Evolutionary conservation across 345 rosid genomes (phyloP).

Genomic region (Heritiera littoralis): DNA sequence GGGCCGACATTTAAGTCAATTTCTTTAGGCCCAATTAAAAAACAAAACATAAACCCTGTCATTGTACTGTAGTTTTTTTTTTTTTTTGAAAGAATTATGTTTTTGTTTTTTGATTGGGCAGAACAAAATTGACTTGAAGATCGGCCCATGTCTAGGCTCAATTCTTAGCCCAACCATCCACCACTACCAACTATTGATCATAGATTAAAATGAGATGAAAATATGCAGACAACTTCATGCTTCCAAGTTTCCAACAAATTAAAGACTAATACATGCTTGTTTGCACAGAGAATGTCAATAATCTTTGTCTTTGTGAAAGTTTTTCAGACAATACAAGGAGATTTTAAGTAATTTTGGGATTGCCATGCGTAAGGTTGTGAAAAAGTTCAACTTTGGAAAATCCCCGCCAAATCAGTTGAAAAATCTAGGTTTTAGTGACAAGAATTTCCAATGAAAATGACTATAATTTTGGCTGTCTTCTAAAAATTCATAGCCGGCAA

Average conservation of each 20-base stretch:
- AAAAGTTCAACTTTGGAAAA: not conserved
- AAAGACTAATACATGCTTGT: not conserved
- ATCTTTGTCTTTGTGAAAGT: not conserved
- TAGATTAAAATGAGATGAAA: not conserved
- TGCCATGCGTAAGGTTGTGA: constrained; percentile 19
- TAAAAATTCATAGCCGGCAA: not conserved
- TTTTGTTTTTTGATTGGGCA: too few species aligned
- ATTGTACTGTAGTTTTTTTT: too few species aligned
- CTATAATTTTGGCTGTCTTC: constrained; percentile 1
- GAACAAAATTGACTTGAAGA: too few species aligned
- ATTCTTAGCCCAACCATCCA: too few species aligned
- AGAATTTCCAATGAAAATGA: constrained; percentile 29
- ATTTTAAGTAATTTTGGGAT: not conserved
- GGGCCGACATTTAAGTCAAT: too few species aligned
- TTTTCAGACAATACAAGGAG: not conserved
- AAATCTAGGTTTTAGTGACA: constrained; percentile 10
- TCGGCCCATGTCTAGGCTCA: too few species aligned
- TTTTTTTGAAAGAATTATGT: too few species aligned
- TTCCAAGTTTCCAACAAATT: not conserved
- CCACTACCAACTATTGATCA: not conserved
- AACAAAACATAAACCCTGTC: too few species aligned
- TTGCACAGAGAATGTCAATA: not conserved
- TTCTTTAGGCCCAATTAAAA: too few species aligned
- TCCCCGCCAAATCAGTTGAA: too few species aligned
- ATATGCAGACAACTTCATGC: not conserved